phyloP scores from a whole-genome alignment of 352 stramenopile species.

The Phytopythium cucurbitacearum region DNA sequence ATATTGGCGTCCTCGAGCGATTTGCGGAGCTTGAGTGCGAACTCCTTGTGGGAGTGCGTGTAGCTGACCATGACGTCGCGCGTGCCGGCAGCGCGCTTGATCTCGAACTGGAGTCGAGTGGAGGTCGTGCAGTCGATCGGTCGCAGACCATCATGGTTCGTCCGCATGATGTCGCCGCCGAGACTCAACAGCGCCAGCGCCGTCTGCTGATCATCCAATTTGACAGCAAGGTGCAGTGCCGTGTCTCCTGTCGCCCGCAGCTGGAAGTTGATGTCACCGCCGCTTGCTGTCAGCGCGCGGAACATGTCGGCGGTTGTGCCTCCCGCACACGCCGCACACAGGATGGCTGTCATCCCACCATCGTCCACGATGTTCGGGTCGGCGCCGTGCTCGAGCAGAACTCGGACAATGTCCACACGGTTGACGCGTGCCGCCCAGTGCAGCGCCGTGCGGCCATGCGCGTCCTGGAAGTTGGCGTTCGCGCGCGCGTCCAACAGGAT shows the following conservation, averaged over 20 bases:
- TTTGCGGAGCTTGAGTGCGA: slow-evolving; percentile 53
- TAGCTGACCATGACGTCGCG: slow-evolving; percentile 78
- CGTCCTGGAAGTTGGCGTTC: slow-evolving; percentile 64
- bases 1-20: slow-evolving; percentile 56
- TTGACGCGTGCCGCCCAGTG: slow-evolving; percentile 81
- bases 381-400: slow-evolving; percentile 44
- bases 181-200: slow-evolving; percentile 66
- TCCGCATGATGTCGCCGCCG: slow-evolving; percentile 74
- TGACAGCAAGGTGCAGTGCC: slow-evolving; percentile 73
- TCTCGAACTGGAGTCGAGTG: slow-evolving; percentile 59
- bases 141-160: slow-evolving; percentile 47
- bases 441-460: slow-evolving; percentile 55
- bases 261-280: slow-evolving; percentile 75
- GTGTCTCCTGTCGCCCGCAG: slow-evolving; percentile 63
- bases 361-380: slow-evolving; percentile 73
- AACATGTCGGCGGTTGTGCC: slow-evolving; percentile 70
- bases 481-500: slow-evolving; percentile 56
- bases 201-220: slow-evolving; percentile 72
- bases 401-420: slow-evolving; percentile 54
- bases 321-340: slow-evolving; percentile 70
- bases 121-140: slow-evolving; percentile 65
- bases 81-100: slow-evolving; percentile 62
- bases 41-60: slow-evolving; percentile 60
- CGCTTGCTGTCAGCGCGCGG: slow-evolving; percentile 48
- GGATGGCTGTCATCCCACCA: slow-evolving; percentile 69